Conservation (phyloP, 768 basidiomycete genomes). For the Hirschioporus abietinus region DNA sequence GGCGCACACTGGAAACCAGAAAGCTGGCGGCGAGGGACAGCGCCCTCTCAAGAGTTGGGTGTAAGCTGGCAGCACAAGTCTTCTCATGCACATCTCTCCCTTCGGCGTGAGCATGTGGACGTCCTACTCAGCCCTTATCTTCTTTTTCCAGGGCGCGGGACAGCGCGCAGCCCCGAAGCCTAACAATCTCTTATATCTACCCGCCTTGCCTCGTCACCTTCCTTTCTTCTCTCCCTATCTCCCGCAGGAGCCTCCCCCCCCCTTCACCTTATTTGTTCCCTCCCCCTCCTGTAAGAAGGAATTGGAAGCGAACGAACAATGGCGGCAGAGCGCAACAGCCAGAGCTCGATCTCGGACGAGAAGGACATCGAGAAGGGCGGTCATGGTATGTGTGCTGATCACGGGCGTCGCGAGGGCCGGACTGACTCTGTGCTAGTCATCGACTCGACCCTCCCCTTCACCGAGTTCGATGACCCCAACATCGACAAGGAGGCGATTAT, state of each 20-base stretch:
- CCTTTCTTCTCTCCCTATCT: background rate
- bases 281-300: background rate
- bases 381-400: background rate
- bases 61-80: background rate
- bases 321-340: background rate
- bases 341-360: background rate
- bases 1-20: background rate
- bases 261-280: background rate
- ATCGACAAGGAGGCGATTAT: slow-evolving; percentile 43
- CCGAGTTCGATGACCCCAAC: slow-evolving; percentile 51
- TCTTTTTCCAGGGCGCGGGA: background rate
- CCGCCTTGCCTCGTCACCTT: background rate
- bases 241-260: background rate
- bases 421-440: background rate
- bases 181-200: background rate
- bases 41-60: background rate
- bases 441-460: background rate
- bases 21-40: background rate
- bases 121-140: background rate
- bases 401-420: background rate
- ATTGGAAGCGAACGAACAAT: background rate
- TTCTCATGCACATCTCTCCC: background rate
- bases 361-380: slow-evolving; percentile 4
- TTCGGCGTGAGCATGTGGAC: background rate
- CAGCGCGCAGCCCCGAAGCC: background rate